A percentile compares a stretch with the other conserved stretches of the same genome.
Evolutionary conservation across 78 protist genomes (phyloP).

Genomic region (Dictyostelium capitatum): DNA sequence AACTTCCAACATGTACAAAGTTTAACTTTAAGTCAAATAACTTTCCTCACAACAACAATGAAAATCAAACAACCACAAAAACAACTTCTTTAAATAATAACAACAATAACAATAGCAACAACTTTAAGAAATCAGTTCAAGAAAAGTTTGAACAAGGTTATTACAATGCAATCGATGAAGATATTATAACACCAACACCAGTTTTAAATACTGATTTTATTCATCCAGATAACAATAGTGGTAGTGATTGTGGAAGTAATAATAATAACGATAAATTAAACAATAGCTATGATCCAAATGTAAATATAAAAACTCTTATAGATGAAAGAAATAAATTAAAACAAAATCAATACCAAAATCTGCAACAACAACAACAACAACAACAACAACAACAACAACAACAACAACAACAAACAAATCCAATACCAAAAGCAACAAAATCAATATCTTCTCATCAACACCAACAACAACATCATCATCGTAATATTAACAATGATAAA

Average conservation of each 20-base stretch:
- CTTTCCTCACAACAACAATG: slow-evolving; percentile 9
- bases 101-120: background rate
- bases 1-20: background rate
- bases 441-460: background rate
- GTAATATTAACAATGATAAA: too few relatives aligned
- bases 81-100: background rate
- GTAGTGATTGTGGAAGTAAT: background rate
- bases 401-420: background rate
- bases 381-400: background rate
- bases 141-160: background rate
- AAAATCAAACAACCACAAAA: background rate
- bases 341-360: background rate
- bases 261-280: background rate
- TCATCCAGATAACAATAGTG: background rate
- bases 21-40: slow-evolving; percentile 25
- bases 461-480: too few relatives aligned
- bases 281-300: background rate
- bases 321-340: background rate
- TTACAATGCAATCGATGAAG: slow-evolving; percentile 20
- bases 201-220: background rate
- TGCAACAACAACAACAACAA: background rate
- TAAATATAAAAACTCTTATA: background rate
- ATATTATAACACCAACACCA: slow-evolving; percentile 9
- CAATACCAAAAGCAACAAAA: background rate
- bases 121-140: background rate